Conservation (phyloP, 352 stramenopile species). For the Globisporangium nunn region DNA sequence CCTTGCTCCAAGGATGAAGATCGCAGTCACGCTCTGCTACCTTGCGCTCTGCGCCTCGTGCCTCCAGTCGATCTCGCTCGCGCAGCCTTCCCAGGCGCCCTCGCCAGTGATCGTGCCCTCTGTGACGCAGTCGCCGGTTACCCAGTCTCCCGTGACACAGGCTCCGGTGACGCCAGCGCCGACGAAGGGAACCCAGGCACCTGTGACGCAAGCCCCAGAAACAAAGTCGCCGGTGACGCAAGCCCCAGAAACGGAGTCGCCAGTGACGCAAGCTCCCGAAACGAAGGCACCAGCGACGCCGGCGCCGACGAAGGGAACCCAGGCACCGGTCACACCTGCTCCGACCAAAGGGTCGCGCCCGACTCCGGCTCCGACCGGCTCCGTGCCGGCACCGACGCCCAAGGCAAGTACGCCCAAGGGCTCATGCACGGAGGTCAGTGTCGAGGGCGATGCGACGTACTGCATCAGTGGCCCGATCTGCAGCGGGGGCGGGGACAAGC, state of each 20-base stretch:
- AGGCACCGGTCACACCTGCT: not conserved
- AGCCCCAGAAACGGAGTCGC: not conserved
- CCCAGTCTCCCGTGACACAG: no score
- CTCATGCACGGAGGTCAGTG: conserved; percentile 28
- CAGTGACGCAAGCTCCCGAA: not conserved
- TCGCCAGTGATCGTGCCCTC: no score
- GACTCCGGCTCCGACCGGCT: not conserved
- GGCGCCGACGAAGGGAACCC: not conserved
- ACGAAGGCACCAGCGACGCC: not conserved
- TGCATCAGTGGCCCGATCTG: conserved; percentile 7
- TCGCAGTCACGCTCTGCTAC: no score
- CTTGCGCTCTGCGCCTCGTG: no score
- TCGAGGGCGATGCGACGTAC: conserved; percentile 14
- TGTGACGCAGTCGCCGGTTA: no score
- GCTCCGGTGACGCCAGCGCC: no score
- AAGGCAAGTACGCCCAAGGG: not conserved
- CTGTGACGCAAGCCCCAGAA: no score
- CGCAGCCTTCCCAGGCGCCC: no score
- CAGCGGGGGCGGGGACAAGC: not conserved
- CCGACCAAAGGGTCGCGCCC: not conserved
- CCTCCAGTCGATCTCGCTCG: no score
- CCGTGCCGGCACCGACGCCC: not conserved
- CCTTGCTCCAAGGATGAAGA: no score
- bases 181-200: no score
- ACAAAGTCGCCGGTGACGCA: no score